These are phyloP conservation scores for Pseudogymnoascus sp. DNA, from an alignment of 2,329 filamentous ascomycete species.

Conservation along the genomic window DNA sequence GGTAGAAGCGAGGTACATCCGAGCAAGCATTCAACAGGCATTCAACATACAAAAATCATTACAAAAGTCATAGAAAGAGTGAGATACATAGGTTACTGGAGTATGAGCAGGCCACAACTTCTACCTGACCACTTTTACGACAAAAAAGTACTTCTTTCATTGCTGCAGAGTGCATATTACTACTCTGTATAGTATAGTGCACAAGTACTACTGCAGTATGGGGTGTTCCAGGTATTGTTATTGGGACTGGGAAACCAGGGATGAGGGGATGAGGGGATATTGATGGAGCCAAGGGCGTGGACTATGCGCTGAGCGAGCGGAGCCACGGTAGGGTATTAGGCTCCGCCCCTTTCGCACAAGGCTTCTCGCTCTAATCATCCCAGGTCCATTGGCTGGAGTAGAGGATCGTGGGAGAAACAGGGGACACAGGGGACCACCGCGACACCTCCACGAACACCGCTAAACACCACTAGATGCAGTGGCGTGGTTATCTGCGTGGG, in stretches of 20 bases:
- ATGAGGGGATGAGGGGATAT: background rate
- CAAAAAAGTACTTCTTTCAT: background rate
- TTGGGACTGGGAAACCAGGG: background rate
- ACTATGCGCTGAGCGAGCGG: background rate
- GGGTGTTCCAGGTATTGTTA: too few relatives aligned
- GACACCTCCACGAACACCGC: background rate
- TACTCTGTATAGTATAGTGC: background rate
- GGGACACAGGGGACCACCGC: background rate
- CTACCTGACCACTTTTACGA: background rate
- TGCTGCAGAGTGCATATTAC: background rate
- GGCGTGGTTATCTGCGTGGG: conserved; percentile 6
- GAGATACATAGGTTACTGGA: background rate
- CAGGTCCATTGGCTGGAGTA: background rate
- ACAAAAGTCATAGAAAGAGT: background rate
- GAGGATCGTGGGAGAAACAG: background rate
- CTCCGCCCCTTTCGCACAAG: conserved; percentile 7
- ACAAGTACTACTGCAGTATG: too few relatives aligned
- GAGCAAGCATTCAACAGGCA: background rate
- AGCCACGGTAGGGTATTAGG: conserved; percentile 3
- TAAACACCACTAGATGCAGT: background rate
- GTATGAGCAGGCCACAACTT: background rate
- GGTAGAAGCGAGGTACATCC: background rate
- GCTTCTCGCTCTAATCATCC: background rate
- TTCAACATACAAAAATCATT: background rate
- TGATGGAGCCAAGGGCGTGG: background rate